Evolutionary conservation across 2,329 filamentous ascomycete genomes (phyloP).

Genomic region (Fusarium multiceps): DNA sequence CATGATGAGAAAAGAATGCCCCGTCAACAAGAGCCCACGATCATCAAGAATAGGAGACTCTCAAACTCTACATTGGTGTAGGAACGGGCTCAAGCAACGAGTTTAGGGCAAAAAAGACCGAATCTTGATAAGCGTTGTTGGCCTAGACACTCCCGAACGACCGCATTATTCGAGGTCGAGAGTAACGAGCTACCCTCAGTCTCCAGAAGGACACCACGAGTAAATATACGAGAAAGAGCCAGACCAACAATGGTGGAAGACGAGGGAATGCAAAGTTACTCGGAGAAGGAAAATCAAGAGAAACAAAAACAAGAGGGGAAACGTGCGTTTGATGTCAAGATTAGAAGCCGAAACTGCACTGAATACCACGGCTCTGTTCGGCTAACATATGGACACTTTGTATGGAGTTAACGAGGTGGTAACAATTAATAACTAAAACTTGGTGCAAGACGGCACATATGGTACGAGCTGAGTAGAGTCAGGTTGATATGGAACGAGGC

Average conservation of each 20-base stretch:
- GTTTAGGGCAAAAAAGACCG: neutral
- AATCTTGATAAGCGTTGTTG: neutral
- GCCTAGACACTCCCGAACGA: neutral
- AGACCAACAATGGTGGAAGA: neutral
- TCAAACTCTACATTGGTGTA: neutral
- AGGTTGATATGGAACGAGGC: neutral
- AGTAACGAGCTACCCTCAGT: neutral
- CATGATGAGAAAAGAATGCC: conserved; percentile 10
- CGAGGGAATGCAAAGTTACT: neutral
- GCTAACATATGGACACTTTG: neutral
- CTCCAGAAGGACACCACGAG: neutral
- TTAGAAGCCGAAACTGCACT: conserved; percentile 24
- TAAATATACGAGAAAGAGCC: neutral
- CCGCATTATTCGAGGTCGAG: neutral
- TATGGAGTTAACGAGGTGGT: neutral
- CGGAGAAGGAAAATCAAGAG: neutral
- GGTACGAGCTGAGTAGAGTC: neutral
- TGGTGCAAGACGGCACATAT: neutral
- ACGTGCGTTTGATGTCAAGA: neutral
- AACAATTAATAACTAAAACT: neutral
- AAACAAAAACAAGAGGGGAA: neutral
- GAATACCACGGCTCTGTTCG: neutral
- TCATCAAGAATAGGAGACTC: neutral
- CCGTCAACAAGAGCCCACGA: neutral
- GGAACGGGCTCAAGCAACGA: neutral